Base-by-base conservation (phyloP, 805 yeast genomes). In the Candida palmyrensis region DNA sequence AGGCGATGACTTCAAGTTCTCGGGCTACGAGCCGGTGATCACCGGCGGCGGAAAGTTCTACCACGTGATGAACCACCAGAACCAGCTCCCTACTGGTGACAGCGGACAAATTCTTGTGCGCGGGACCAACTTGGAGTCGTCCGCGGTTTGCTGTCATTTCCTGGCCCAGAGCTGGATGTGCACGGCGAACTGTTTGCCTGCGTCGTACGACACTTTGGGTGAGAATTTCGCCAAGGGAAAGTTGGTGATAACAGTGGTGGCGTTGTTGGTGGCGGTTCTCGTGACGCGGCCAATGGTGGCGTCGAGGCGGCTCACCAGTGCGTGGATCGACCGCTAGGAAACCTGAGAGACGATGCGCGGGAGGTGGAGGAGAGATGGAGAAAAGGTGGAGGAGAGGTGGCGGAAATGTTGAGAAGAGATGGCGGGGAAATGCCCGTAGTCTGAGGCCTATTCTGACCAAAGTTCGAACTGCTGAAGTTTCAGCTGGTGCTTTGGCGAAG, bases 111-210 rank as follows among this genome's bases (percentile, higher is more conserved):
- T 66, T 4, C 45, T 66, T 33, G 44, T 55, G n/a, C 47, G 42
- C 35, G 59, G 61, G 2, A 83, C 97, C 0, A 69, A 74, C 25
- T 62, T 88, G 32, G 97, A 90, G 57, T 84, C 95, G 2, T 88
- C 97, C 0, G 68, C 82, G 2, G 67, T 85, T 13, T 73, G 84
- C 1, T 79, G 92, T 40, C 66, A 72, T 23, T 59, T 77, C 28
- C 85, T 82, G 13, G 40, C 48, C 18, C 56, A 68, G 29, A 94
- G 86, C 50, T 53, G 82, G 5, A 89, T 84, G 60, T 84, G 89
- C 49, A 80, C 94, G 0, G 67, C 77, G 36, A 68, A 83, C 12
- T 73, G 82, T 32, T 96, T 97, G 1, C 85, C 96, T 0, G 74
- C 75, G 27, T 84, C 86, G 25, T 89, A 85, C 57, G 98, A 90